These are phyloP conservation scores for Primulina huaijiensis DNA, from an alignment of 257 asterid genomes.

Conservation along the genomic window DNA sequence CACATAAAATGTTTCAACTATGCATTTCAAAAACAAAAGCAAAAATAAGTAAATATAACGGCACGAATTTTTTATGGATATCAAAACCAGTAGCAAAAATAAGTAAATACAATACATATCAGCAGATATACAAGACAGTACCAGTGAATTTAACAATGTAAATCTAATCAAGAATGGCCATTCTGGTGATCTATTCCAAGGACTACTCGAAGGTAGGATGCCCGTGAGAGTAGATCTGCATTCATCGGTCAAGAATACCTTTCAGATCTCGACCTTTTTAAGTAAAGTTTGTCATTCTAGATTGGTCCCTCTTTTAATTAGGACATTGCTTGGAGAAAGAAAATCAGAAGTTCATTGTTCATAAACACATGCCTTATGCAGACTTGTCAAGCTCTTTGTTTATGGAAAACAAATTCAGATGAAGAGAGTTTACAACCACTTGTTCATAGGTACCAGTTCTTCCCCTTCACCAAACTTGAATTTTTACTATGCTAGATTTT, in stretches of 20 bases:
- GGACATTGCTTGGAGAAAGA: conserved; percentile 58
- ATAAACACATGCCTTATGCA: conserved; percentile 22
- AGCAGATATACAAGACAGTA: neutral
- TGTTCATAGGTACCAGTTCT: conserved; percentile 23
- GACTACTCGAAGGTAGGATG: conserved; percentile 40
- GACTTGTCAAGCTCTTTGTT: conserved; percentile 40
- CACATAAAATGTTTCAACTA: no score
- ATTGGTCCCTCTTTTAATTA: conserved; percentile 47
- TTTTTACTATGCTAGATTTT: no score
- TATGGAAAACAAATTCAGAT: conserved; percentile 28
- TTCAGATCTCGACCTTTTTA: conserved; percentile 45
- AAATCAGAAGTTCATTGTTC: conserved; percentile 32
- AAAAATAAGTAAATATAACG: no score
- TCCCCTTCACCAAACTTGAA: no score
- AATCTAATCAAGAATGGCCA: conserved; percentile 50
- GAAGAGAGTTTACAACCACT: conserved; percentile 19
- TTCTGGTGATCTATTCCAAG: conserved; percentile 51
- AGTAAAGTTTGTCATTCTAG: conserved; percentile 51
- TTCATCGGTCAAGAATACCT: conserved; percentile 29
- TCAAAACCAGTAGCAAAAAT: no score
- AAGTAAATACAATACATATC: no score
- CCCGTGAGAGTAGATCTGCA: conserved; percentile 37
- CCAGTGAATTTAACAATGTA: conserved; percentile 36
- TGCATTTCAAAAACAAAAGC: no score
- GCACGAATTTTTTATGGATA: no score